phyloP scores from a whole-genome alignment of 2,329 filamentous ascomycete genomes.

The Aureobasidium uvarum region DNA sequence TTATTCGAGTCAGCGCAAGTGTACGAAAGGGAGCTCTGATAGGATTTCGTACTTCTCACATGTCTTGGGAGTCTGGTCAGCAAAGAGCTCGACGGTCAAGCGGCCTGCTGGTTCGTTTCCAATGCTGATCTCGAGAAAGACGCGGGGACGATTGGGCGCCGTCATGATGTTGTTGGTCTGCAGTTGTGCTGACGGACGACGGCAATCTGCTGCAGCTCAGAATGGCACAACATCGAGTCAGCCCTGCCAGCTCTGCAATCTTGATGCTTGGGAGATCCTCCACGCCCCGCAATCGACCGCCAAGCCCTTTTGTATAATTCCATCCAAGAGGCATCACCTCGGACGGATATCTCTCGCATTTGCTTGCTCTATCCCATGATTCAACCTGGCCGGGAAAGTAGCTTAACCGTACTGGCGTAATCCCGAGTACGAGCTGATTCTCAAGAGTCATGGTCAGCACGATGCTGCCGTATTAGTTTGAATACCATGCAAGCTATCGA shows the following conservation, averaged over 20 bases:
- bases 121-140: slow-evolving; percentile 46
- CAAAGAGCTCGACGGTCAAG: slow-evolving; percentile 48
- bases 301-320: background rate
- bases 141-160: slow-evolving; percentile 37
- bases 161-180: background rate
- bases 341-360: slow-evolving; percentile 2
- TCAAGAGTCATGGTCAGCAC: background rate
- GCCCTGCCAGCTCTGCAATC: slow-evolving; percentile 10
- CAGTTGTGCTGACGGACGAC: background rate
- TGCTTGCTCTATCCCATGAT: background rate
- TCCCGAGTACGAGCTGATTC: background rate
- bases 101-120: slow-evolving; percentile 45
- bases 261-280: background rate
- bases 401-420: background rate
- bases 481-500: background rate
- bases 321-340: background rate
- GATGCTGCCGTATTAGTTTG: background rate
- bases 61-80: slow-evolving; percentile 47
- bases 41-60: slow-evolving; percentile 49
- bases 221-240: slow-evolving; percentile 13
- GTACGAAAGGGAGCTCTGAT: background rate
- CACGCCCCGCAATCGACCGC: background rate
- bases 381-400: background rate
- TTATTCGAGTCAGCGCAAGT: slow-evolving; percentile 26
- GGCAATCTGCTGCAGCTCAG: background rate